Evolutionary conservation across 139 green algal genomes (phyloP).

Genomic region (Trebouxia sp.): DNA sequence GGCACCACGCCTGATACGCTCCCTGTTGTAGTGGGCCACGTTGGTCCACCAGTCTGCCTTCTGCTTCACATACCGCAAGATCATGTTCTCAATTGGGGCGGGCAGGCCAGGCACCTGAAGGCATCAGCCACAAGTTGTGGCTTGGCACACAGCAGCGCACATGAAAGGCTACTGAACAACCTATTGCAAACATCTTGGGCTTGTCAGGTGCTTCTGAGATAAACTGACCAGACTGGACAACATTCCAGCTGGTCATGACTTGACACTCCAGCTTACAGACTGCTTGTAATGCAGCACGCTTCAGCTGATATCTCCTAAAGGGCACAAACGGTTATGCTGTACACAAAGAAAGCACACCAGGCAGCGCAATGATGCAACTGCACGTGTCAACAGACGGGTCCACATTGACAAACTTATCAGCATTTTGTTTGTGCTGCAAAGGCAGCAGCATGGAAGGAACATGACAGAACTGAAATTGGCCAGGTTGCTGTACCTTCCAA

Average conservation of each 20-base stretch:
- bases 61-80: conserved; percentile 98
- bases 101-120: conserved; percentile 88
- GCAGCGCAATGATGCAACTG: neutral
- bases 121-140: no score
- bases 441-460: neutral
- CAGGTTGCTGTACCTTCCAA: conserved; percentile 83
- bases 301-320: no score
- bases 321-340: no score
- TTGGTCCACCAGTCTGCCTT: conserved; percentile 99
- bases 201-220: no score
- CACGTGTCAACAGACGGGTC: neutral
- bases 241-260: no score
- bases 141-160: no score
- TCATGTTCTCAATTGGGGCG: conserved; percentile 99
- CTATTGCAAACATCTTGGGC: neutral
- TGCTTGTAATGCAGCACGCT: no score
- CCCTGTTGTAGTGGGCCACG: conserved; percentile 99
- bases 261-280: no score
- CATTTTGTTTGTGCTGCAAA: neutral
- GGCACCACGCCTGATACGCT: conserved; percentile 96
- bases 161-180: no score
- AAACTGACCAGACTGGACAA: no score
- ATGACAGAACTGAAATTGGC: neutral
- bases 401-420: neutral
- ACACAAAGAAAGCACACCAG: no score